Percentiles rank a stretch among this genome's conserved stretches.
phyloP scores from a whole-genome alignment of 2,329 filamentous ascomycete species.

The Neophaeococcomyces mojaviensis region DNA sequence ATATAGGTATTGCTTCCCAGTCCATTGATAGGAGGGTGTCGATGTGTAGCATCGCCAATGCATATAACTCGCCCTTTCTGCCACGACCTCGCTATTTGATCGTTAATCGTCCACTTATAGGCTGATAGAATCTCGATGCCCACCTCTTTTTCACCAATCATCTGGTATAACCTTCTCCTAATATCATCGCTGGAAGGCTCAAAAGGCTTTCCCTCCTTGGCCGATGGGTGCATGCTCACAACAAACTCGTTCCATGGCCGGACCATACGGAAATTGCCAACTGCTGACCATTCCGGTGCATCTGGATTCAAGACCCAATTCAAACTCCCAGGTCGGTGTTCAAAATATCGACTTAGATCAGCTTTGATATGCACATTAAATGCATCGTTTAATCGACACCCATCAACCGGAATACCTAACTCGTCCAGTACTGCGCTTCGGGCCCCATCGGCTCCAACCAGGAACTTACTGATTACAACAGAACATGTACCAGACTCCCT shows the following conservation, averaged over 20 bases:
- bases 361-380: neutral
- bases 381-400: too few relatives aligned
- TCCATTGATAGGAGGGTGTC: too few relatives aligned
- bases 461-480: too few relatives aligned
- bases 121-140: neutral
- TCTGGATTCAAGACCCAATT: constrained; percentile 2
- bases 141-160: constrained; percentile 3
- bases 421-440: too few relatives aligned
- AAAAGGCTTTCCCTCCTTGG: neutral
- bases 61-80: neutral
- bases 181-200: constrained; percentile 2
- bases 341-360: constrained; percentile 1
- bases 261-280: constrained; percentile 1
- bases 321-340: neutral
- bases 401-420: too few relatives aligned
- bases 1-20: too few relatives aligned
- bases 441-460: too few relatives aligned
- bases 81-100: constrained; percentile 1
- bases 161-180: neutral
- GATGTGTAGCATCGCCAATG: neutral
- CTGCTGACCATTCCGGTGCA: constrained; percentile 2
- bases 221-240: neutral
- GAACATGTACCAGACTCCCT: neutral
- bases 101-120: constrained; percentile 4
- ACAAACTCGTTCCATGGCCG: constrained; percentile 5